Conservation (phyloP, 2,329 filamentous ascomycete genomes). For the Rhynchosporium secalis region DNA sequence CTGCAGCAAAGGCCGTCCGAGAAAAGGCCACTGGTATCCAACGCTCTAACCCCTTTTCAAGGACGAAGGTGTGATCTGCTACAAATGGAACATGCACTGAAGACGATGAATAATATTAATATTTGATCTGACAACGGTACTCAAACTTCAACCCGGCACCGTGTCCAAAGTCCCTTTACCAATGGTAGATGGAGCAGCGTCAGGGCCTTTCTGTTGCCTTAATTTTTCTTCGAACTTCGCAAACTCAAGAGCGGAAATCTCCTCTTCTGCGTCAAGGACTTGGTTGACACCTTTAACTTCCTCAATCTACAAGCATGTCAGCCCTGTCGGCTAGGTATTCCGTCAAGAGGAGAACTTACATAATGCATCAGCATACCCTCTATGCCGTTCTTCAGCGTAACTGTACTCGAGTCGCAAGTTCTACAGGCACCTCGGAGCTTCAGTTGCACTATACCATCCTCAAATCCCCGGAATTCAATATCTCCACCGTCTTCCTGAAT, state of each 20-base stretch:
- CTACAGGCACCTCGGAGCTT: slow-evolving; percentile 91
- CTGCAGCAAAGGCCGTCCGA: neutral
- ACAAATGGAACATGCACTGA: neutral
- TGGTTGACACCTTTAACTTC: slow-evolving; percentile 93
- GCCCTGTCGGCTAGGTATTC: neutral
- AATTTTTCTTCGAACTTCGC: slow-evolving; percentile 91
- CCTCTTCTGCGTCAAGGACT: slow-evolving; percentile 88
- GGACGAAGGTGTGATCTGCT: neutral
- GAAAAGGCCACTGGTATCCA: neutral
- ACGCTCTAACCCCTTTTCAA: neutral
- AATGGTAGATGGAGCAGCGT: slow-evolving; percentile 31
- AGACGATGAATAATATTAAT: neutral
- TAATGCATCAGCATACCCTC: slow-evolving; percentile 99
- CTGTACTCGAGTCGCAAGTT: slow-evolving; percentile 95
- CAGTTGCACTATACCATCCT: slow-evolving; percentile 78
- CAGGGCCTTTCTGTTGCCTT: slow-evolving; percentile 51
- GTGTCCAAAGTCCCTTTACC: slow-evolving; percentile 35
- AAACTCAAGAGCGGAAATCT: slow-evolving; percentile 83
- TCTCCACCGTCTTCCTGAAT: slow-evolving; percentile 98
- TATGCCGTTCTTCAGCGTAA: slow-evolving; percentile 95
- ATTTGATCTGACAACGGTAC: neutral
- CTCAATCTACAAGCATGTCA: slow-evolving; percentile 66
- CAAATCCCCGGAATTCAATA: slow-evolving; percentile 91
- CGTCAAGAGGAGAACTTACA: slow-evolving; percentile 52
- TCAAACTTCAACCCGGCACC: slow-evolving; percentile 27